Percentiles rank a stretch among this genome's conserved stretches.
phyloP scores from a whole-genome alignment of 441 rosid species.

The Gossypium schwendimanii region DNA sequence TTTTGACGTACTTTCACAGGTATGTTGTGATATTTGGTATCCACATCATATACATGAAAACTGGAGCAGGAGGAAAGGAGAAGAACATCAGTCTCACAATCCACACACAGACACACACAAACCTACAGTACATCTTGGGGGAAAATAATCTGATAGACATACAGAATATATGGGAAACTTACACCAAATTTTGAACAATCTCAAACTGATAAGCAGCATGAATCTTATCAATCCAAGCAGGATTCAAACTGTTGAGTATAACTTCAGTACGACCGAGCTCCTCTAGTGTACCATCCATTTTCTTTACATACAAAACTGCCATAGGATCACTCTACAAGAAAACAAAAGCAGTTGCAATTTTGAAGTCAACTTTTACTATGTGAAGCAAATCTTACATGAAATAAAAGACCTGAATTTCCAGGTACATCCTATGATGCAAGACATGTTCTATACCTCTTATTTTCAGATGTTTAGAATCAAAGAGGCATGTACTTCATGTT shows the following conservation, averaged over 20 bases:
- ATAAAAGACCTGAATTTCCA: neutral
- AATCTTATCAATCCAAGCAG: conserved; percentile 67
- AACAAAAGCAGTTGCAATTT: conserved; percentile 6
- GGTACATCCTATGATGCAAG: neutral
- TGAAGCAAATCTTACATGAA: neutral
- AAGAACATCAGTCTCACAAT: neutral
- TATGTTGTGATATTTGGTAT: conserved; percentile 52
- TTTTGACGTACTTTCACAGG: conserved; percentile 50
- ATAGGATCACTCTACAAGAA: conserved; percentile 74
- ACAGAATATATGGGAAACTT: conserved; percentile 22
- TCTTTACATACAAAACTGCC: conserved; percentile 53
- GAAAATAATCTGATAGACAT: neutral
- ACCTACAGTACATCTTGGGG: neutral
- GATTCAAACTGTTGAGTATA: conserved; percentile 54
- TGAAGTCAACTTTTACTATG: neutral
- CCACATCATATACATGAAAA: conserved; percentile 62
- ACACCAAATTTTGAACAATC: conserved; percentile 65
- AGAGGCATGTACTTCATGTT: neutral
- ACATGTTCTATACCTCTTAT: neutral
- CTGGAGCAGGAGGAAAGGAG: conserved; percentile 26
- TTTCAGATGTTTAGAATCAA: neutral
- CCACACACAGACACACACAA: neutral
- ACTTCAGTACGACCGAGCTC: conserved; percentile 90
- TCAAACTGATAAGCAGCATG: conserved; percentile 71
- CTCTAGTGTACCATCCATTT: conserved; percentile 55